A percentile compares a stretch with the other conserved stretches of the same genome.
phyloP scores from a whole-genome alignment of 2,329 filamentous ascomycete species.

The Trichoderma sp. region DNA sequence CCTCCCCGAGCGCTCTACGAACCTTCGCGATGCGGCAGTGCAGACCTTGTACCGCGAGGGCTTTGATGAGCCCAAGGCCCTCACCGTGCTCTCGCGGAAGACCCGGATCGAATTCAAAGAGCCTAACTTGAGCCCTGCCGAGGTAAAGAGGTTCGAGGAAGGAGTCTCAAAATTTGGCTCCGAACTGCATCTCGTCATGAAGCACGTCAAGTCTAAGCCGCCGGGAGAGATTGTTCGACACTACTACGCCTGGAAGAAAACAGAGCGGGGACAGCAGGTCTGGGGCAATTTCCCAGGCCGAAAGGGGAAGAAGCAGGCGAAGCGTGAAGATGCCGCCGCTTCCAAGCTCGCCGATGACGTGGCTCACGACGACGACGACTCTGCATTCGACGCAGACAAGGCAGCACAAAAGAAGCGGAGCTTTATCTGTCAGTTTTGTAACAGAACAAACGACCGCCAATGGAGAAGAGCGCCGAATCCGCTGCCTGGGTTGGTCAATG shows the following conservation, averaged over 20 bases:
- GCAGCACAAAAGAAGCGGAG: constrained; percentile 72
- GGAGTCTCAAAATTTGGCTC: constrained; percentile 87
- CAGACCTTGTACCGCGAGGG: constrained; percentile 67
- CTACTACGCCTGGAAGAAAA: constrained; percentile 99
- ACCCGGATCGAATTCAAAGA: constrained; percentile 77
- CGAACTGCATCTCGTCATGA: constrained; percentile 77
- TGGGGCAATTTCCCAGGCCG: constrained; percentile 87
- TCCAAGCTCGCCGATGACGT: constrained; percentile 87
- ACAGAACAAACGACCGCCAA: constrained; percentile 72
- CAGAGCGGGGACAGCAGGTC: constrained; percentile 75
- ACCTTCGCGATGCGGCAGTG: constrained; percentile 80
- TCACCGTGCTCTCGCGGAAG: constrained; percentile 65
- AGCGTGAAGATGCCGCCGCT: constrained; percentile 65
- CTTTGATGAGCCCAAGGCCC: constrained; percentile 68
- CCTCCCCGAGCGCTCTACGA: constrained; percentile 74
- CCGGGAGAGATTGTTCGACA: constrained; percentile 82
- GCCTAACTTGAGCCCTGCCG: constrained; percentile 71
- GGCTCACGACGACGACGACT: constrained; percentile 89
- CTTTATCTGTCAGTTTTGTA: constrained; percentile 94
- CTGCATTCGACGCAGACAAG: constrained; percentile 89
- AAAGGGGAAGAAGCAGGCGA: constrained; percentile 85
- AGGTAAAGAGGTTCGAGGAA: constrained; percentile 89
- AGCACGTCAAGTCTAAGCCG: constrained; percentile 79
- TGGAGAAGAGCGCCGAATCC: constrained; percentile 88
- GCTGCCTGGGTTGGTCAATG: constrained; percentile 61